Conservation (phyloP, 2,329 filamentous ascomycete species). For the Trichoderma sp. region DNA sequence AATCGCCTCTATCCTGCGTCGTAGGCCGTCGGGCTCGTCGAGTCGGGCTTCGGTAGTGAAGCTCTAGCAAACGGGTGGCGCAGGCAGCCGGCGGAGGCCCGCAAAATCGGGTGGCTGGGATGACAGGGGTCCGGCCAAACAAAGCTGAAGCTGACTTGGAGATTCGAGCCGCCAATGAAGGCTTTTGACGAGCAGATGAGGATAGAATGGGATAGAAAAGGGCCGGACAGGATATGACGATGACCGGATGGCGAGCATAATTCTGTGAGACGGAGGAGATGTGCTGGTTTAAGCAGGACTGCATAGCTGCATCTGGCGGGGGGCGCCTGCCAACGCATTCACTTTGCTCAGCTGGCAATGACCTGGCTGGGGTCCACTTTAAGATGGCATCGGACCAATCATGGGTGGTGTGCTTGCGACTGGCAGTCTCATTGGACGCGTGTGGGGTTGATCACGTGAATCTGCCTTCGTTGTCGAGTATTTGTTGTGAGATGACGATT, state of each 20-base stretch:
- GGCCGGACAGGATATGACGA: background rate
- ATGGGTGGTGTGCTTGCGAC: background rate
- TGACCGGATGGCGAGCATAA: background rate
- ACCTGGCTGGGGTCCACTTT: background rate
- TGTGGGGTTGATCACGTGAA: background rate
- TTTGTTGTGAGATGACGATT: background rate
- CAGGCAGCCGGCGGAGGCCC: conserved; percentile 18
- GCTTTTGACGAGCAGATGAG: background rate
- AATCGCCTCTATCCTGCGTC: background rate
- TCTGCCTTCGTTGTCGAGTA: background rate
- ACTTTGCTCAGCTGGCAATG: conserved; percentile 10
- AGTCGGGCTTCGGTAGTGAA: conserved; percentile 11
- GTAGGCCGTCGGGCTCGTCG: background rate
- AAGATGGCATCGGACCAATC: background rate
- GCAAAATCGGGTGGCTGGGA: conserved; percentile 20
- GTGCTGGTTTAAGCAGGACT: background rate
- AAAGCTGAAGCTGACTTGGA: background rate
- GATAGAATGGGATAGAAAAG: too few species aligned
- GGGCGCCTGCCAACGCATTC: conserved; percentile 1
- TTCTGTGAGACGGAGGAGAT: background rate
- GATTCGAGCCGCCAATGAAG: background rate
- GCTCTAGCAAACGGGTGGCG: conserved; percentile 20
- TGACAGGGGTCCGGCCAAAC: conserved; percentile 9
- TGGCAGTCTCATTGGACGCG: background rate
- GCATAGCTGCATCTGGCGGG: background rate